A percentile compares a stretch with the other conserved stretches of the same genome.
phyloP scores from a whole-genome alignment of 148 eudicot genomes.

The Amaranthus cruentus region DNA sequence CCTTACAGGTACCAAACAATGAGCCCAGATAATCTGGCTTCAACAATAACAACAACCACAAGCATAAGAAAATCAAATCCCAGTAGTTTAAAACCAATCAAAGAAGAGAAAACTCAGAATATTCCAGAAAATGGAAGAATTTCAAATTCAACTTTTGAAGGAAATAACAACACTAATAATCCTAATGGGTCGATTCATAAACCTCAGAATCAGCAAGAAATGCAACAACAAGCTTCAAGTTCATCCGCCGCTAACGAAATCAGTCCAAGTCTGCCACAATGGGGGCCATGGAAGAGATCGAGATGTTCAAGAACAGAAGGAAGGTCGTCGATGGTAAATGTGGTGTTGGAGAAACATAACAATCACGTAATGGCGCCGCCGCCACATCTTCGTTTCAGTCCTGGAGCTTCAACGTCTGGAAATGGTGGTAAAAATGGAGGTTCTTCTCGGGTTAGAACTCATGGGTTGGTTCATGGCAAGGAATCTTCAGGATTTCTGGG shows the following conservation, averaged over 20 bases:
- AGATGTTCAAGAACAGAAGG: conserved; percentile 30
- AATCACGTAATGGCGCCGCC: conserved; percentile 19
- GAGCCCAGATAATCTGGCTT: conserved; percentile 22
- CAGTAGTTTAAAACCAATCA: conserved; percentile 17
- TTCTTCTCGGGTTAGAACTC: conserved; percentile 9
- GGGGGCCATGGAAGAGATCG: conserved; percentile 47
- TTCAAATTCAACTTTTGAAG: not conserved
- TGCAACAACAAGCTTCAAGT: conserved; percentile 1
- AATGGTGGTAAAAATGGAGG: conserved; percentile 4
- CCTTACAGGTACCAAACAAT: conserved; percentile 26
- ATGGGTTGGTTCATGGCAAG: conserved; percentile 10
- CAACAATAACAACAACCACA: not conserved
- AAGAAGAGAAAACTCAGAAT: conserved; percentile 15
- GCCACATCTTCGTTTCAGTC: not conserved
- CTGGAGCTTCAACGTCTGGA: conserved; percentile 6
- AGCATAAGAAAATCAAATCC: conserved; percentile 21
- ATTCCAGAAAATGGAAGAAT: conserved; percentile 1
- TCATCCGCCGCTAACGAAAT: conserved; percentile 2
- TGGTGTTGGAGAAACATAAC: conserved; percentile 4
- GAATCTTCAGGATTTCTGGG: conserved; percentile 5
- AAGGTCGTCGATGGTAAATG: conserved; percentile 15
- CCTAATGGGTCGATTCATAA: not conserved
- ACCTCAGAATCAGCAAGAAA: not conserved
- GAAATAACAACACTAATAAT: not conserved
- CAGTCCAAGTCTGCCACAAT: conserved; percentile 26